phyloP scores from a whole-genome alignment of 208 protist species.

The Trypanosoma brucei region DNA sequence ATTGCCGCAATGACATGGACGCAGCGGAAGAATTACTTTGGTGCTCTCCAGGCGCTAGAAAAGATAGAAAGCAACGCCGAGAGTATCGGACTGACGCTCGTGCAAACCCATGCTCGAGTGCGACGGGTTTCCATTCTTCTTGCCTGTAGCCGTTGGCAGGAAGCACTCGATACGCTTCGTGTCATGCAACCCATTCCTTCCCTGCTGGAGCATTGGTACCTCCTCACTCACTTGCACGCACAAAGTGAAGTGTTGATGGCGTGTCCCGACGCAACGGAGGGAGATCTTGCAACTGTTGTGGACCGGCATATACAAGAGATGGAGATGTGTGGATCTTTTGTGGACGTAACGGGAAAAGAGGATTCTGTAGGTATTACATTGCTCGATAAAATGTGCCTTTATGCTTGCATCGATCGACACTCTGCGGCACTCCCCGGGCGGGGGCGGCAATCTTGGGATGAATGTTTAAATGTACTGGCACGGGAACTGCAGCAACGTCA shows the following conservation, averaged over 20 bases:
- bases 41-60: slow-evolving; percentile 23
- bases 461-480: slow-evolving; percentile 3
- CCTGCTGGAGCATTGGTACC: slow-evolving; percentile 13
- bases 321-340: slow-evolving; percentile 22
- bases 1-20: slow-evolving; percentile 42
- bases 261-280: slow-evolving; percentile 3
- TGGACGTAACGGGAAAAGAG: slow-evolving; percentile 10
- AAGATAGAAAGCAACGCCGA: slow-evolving; percentile 27
- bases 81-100: slow-evolving; percentile 36
- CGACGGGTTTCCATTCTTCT: slow-evolving; percentile 19
- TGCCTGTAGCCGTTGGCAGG: slow-evolving; percentile 15
- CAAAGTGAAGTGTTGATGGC: slow-evolving; percentile 17
- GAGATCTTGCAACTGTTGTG: slow-evolving; percentile 9
- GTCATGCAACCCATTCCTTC: slow-evolving; percentile 4
- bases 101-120: slow-evolving; percentile 5
- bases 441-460: slow-evolving; percentile 10
- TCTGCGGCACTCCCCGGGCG: background rate
- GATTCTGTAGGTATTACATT: slow-evolving; percentile 22
- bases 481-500: slow-evolving; percentile 10
- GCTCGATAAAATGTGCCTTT: slow-evolving; percentile 18
- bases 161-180: slow-evolving; percentile 13
- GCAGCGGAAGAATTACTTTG: slow-evolving; percentile 30
- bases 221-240: slow-evolving; percentile 15
- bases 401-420: slow-evolving; percentile 14
- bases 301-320: slow-evolving; percentile 10